Base-by-base conservation (phyloP, 139 green algal genomes). In the Microglena sp. region DNA sequence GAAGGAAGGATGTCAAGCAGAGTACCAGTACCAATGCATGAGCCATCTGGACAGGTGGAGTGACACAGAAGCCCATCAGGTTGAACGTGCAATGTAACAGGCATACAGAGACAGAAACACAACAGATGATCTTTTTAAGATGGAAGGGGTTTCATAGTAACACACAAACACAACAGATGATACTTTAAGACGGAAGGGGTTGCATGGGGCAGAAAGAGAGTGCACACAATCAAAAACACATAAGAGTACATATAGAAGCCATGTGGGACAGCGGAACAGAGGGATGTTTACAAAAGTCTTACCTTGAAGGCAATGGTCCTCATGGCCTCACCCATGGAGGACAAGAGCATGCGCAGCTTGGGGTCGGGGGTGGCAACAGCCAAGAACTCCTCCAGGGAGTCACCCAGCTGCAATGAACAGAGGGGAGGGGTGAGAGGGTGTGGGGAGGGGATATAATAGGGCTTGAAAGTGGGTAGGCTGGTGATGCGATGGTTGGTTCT, bases 281-380 rank as follows among this genome's bases (percentile, higher is more conserved):
- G n/a, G n/a, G n/a, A n/a, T n/a, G n/a, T n/a, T n/a, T n/a, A n/a
- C 33, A 65, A 15, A 50, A 32, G 21, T 30, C 50, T 2, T 35
- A 91, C 90, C 88, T 97, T 97, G 88, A 89, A 89, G 6, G 87
- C 88, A 64, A 97, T 97, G 73, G 91, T 96, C 64, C 91, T 77
- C 33, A 89, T 82, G 67, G 85, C 87, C 82, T 97, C 91, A 31
- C 74, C 81, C 86, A 97, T 84, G 81, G 71, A 85, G 81, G 94
- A 91, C 82, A 97, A 87, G 34, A 95, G 70, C 80, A 90, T 84
- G 63, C 91, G 83, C 63, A 97, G 86, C 80, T 93, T 92, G 35
- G 76, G 45, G 70, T 97, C 90, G 22, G 61, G n/a, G 40, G 89
- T 94, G 45, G 79, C 80, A 62, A 89, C 79, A 5, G 92, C 64